Conservation (phyloP, 1,284 basidiomycete species). For the Cryptococcus maquisensis region DNA sequence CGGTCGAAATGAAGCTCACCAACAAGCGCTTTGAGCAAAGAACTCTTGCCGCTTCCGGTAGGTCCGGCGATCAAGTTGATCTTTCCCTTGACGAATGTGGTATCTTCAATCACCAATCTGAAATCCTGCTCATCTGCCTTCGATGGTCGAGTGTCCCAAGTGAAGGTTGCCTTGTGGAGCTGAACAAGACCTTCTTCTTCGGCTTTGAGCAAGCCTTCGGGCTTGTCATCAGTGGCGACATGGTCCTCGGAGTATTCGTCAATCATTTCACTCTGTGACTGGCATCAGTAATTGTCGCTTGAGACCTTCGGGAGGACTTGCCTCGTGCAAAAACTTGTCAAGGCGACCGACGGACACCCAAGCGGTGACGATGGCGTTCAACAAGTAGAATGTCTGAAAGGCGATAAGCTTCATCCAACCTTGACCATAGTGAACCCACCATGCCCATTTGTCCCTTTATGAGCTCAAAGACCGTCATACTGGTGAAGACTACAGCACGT, state of each 20-base stretch:
- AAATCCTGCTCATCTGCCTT: constrained; percentile 38
- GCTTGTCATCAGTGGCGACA: constrained; percentile 15
- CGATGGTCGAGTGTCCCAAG: constrained; percentile 32
- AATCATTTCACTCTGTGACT: constrained; percentile 54
- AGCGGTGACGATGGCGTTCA: constrained; percentile 42
- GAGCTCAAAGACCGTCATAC: constrained; percentile 46
- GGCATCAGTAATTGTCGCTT: background rate
- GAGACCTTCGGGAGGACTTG: constrained; percentile 20
- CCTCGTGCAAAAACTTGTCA: constrained; percentile 53
- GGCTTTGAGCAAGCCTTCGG: constrained; percentile 30
- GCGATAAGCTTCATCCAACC: background rate
- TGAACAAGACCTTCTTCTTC: constrained; percentile 36
- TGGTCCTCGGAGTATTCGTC: constrained; percentile 50
- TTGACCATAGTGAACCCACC: constrained; percentile 8
- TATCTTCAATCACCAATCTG: constrained; percentile 54
- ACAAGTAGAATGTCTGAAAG: constrained; percentile 32
- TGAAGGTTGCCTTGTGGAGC: constrained; percentile 39
- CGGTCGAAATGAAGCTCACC: constrained; percentile 51
- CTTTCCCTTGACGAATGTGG: constrained; percentile 57
- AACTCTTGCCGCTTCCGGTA: constrained; percentile 50
- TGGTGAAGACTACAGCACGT: constrained; percentile 38
- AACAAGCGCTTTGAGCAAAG: constrained; percentile 42
- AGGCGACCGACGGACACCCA: constrained; percentile 55
- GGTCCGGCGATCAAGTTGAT: constrained; percentile 63
- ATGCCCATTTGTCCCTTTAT: constrained; percentile 40